Evolutionary conservation across 192 early-diverging fungal species (phyloP), one percentile per base, ranked within the genome.

Genomic region (Linnemannia schmuckeri): DNA sequence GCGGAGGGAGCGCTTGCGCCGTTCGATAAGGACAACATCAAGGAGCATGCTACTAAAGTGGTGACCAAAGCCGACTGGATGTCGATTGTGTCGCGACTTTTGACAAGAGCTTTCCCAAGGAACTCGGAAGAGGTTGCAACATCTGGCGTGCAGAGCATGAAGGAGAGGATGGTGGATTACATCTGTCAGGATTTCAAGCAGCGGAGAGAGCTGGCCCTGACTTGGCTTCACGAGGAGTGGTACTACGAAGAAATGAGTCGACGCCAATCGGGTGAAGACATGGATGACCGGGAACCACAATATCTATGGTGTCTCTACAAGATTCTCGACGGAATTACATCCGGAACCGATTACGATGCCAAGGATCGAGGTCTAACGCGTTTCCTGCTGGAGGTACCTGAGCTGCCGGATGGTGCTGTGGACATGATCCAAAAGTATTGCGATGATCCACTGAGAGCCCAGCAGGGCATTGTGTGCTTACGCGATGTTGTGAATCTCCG

Each of bases 171-270:
- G 61, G 55, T 94, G 9, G 83, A 93, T 33, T 95, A 90, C 77
- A 87, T 95, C 27, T 80, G 95, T 72, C 81, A 89, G 47, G 91
- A 94, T 72, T 94, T 97, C 72, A 85, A 88, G n/a, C 79, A 85
- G 40, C 90, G 94, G 91, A 93, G 88, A 61, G 96, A 96, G 49
- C 81, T 95, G 1, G 96, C 95, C 0, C 72, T 96, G 40, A 90
- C 90, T 13, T 97, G 96, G 96, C 88, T 97, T 30, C 89, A 96
- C 70, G 95, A 97, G 75, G 93, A 96, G 68, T 94, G 90, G 85
- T 91, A 80, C 71, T 88, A 88, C 68, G 89, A 88, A 30, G 70
- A 38, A 12, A 77, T 86, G 33, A 72, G 79, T 78, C 85, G 42
- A 40, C 89, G 68, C 35, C 57, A 79, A 37, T 74, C 47, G 4